These are phyloP conservation scores for Rhodotorula graminis DNA, from an alignment of 768 basidiomycete genomes.

Conservation along the genomic window DNA sequence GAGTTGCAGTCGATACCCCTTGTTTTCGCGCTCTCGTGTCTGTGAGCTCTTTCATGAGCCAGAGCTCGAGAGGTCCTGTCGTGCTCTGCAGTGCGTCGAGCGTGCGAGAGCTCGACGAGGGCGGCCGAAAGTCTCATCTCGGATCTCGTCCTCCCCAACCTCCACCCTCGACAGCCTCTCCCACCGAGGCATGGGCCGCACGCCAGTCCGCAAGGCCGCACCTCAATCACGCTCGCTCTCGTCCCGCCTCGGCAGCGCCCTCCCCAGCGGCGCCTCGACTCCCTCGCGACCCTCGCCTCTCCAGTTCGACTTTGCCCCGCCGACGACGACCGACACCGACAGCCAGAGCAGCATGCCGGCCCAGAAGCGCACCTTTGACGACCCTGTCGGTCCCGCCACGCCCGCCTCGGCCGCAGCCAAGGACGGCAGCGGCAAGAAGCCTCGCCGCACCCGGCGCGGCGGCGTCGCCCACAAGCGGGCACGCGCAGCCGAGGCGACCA, in stretches of 20 bases:
- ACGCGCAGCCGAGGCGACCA: neutral
- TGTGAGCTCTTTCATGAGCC: no score
- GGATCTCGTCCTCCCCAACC: neutral
- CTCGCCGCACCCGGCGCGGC: neutral
- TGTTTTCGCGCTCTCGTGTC: no score
- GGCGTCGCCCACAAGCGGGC: neutral
- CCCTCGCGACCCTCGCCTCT: conserved; percentile 21
- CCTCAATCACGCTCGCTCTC: conserved; percentile 7
- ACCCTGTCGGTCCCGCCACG: neutral
- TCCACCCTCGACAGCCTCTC: neutral
- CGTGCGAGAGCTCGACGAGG: no score
- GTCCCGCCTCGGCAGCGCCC: neutral
- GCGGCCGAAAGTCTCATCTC: neutral
- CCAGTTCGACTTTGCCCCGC: neutral
- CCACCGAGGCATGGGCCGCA: conserved; percentile 18
- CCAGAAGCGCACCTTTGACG: conserved; percentile 25
- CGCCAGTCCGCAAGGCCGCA: neutral
- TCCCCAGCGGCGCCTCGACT: neutral
- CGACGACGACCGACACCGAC: neutral
- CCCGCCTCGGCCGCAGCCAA: neutral
- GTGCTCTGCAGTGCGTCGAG: no score
- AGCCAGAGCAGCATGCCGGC: conserved; percentile 7
- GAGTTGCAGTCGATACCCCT: no score
- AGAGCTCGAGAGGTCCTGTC: no score
- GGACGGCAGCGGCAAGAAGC: neutral